Percentiles rank a stretch among this genome's conserved stretches.
Evolutionary conservation across 1,284 basidiomycete genomes (phyloP).

Genomic region (Puccinia horiana): DNA sequence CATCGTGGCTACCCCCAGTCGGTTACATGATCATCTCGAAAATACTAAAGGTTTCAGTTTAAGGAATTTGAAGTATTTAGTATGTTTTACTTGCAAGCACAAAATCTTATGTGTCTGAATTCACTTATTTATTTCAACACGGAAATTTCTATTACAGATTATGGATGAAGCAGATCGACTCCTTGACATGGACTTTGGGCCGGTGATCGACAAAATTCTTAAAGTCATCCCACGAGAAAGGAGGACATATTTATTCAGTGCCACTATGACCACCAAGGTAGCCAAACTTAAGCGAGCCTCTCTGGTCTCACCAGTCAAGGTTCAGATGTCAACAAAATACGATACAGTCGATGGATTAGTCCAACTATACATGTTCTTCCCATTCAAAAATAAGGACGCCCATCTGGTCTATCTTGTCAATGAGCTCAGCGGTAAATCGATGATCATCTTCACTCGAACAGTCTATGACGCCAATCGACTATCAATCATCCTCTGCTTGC

Average conservation of each 20-base stretch:
- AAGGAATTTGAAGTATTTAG: conserved; percentile 82
- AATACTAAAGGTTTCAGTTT: conserved; percentile 97
- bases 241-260: conserved; percentile 94
- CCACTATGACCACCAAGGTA: conserved; percentile 99
- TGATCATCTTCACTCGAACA: conserved; percentile 94
- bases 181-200: conserved; percentile 96
- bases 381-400: conserved; percentile 87
- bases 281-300: conserved; percentile 96
- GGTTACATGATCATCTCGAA: conserved; percentile 91
- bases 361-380: conserved; percentile 94
- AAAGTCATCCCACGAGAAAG: conserved; percentile 93
- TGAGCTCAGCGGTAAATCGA: conserved; percentile 84
- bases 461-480: conserved; percentile 90
- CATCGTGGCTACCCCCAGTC: conserved; percentile 94
- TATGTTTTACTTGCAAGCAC: conserved; percentile 60
- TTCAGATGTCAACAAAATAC: conserved; percentile 95
- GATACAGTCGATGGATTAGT: conserved; percentile 92
- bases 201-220: conserved; percentile 94
- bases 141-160: conserved; percentile 65
- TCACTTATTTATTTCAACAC: background rate
- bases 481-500: conserved; percentile 81
- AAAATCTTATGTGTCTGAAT: background rate
- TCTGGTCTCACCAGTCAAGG: conserved; percentile 87
- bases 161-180: conserved; percentile 96
- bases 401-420: conserved; percentile 88